Conservation (phyloP, 441 rosid genomes). For the California macrophylla region DNA sequence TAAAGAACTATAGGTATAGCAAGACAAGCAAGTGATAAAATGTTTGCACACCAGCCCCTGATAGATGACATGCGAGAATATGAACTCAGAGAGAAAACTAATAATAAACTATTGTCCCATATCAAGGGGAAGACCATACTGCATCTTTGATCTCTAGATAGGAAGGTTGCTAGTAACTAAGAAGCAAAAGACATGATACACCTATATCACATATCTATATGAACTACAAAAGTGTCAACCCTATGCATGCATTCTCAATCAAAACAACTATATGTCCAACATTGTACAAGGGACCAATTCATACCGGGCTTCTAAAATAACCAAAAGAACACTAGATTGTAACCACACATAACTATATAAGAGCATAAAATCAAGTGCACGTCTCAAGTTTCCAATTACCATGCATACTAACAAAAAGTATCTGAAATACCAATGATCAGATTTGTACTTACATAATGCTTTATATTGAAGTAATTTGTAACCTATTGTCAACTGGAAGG, state of each 20-base stretch:
- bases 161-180: too few relatives aligned
- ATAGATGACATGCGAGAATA: too few relatives aligned
- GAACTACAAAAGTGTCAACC: background rate
- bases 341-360: background rate
- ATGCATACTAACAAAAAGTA: background rate
- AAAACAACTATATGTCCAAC: background rate
- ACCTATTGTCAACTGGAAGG: background rate
- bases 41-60: too few relatives aligned
- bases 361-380: background rate
- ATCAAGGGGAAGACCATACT: too few relatives aligned
- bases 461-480: background rate
- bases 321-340: background rate
- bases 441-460: background rate
- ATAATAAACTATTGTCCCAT: too few relatives aligned
- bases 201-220: background rate
- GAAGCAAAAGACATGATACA: too few relatives aligned
- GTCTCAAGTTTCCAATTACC: background rate
- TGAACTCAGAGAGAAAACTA: too few relatives aligned
- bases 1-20: too few relatives aligned
- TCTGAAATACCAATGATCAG: background rate
- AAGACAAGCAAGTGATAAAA: too few relatives aligned
- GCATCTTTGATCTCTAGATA: too few relatives aligned
- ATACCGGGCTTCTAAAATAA: background rate
- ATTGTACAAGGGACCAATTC: background rate
- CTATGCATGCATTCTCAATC: background rate